Evolutionary conservation across 2,329 filamentous ascomycete species (phyloP).

Genomic region (Teratosphaeria viscida): DNA sequence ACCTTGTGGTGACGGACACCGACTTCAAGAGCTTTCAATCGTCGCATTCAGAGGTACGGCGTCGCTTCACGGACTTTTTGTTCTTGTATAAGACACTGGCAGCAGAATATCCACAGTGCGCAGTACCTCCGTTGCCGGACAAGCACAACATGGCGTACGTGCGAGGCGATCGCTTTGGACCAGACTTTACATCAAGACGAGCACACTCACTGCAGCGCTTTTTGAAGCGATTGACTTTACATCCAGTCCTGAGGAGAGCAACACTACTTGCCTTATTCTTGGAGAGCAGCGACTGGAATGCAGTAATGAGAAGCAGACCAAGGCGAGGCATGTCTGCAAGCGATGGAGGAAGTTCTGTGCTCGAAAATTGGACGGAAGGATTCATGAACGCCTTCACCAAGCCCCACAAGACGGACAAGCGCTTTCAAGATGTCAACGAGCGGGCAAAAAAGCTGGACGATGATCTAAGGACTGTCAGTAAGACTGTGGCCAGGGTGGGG

Average conservation of each 20-base stretch:
- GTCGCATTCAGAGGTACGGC: slow-evolving; percentile 65
- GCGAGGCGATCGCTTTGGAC: slow-evolving; percentile 84
- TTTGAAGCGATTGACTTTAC: slow-evolving; percentile 71
- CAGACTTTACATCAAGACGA: slow-evolving; percentile 81
- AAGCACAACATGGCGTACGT: slow-evolving; percentile 99
- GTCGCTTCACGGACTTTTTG: slow-evolving; percentile 95
- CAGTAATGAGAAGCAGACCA: slow-evolving; percentile 74
- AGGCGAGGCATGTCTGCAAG: slow-evolving; percentile 45
- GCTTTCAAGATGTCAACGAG: slow-evolving; percentile 89
- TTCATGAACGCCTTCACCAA: slow-evolving; percentile 97
- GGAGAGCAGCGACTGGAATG: slow-evolving; percentile 92
- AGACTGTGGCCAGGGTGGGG: slow-evolving; percentile 84
- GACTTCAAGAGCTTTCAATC: slow-evolving; percentile 90
- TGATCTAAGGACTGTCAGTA: slow-evolving; percentile 85
- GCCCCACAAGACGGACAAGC: slow-evolving; percentile 85
- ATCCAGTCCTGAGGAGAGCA: slow-evolving; percentile 77
- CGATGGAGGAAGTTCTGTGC: slow-evolving; percentile 55
- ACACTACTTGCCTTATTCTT: slow-evolving; percentile 79
- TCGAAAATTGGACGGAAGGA: slow-evolving; percentile 90
- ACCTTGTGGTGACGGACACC: slow-evolving; percentile 83
- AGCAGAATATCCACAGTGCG: slow-evolving; percentile 80
- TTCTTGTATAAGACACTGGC: slow-evolving; percentile 88
- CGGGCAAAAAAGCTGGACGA: slow-evolving; percentile 90
- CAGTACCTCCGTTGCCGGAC: slow-evolving; percentile 87
- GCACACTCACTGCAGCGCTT: slow-evolving; percentile 89